Evolutionary conservation across 805 yeast species (phyloP), one percentile per base, ranked within the genome.

Genomic region (Sugiyamaella valdiviana): DNA sequence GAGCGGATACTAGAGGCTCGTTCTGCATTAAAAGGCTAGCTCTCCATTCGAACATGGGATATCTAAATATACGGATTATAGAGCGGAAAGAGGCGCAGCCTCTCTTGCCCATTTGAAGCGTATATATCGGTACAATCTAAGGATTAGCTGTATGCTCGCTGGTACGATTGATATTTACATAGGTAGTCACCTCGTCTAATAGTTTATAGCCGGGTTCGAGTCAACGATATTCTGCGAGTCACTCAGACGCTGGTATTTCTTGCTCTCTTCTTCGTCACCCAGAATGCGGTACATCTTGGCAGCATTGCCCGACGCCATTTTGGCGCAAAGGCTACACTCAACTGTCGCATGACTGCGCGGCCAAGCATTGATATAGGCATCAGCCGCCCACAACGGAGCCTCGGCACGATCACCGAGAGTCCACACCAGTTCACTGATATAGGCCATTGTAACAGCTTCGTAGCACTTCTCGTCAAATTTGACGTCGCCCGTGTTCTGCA

Each of bases 311-410:
- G 59, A 41, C 9, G 61, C 51, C 49, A 58, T 42, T 35, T 53
- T 47, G 2, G 64, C 61, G 41, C 62, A 57, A 41, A 54, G n/a
- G 44, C 59, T 49, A 53, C 62, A 50, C 47, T 56, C 69, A 49
- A 58, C 42, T 44, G 54, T 21, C 44, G 40, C 51, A 47, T 65
- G 42, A 12, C 54, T 49, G 15, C 36, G 45, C 6, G 51, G 48
- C 23, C 45, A 51, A 1, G 62, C 51, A n/a, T 54, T 55, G 16
- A 51, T 37, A 45, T 58, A 58, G 29, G 52, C 49, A 7, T 50
- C 57, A 29, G 60, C 59, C 6, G 54, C 60, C 63, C 63, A 60
- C 5, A 48, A 35, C 10, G 58, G 48, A 0, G 62, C 63, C n/a
- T 58, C 62, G 14, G 43, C 26, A 20, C 42, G 39, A 7, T 49